phyloP scores from a whole-genome alignment of 202 grass and related monocot genomes.

The Panicum hallii region DNA sequence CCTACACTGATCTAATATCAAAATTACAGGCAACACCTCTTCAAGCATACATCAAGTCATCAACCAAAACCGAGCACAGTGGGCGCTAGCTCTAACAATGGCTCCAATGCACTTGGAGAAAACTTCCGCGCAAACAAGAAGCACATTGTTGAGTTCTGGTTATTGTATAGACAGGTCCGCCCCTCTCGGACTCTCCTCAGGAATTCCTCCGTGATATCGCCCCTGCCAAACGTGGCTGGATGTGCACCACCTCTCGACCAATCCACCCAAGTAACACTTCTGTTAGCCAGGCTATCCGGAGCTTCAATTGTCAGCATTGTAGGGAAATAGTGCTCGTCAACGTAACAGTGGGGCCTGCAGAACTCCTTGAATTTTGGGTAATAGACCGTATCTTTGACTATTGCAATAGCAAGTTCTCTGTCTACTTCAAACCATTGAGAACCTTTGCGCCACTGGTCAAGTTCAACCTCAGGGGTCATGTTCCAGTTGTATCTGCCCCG shows the following conservation, averaged over 20 bases:
- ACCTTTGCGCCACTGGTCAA: slow-evolving; percentile 94
- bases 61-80: slow-evolving; percentile 63
- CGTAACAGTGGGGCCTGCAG: slow-evolving; percentile 83
- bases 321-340: slow-evolving; percentile 95
- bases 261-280: slow-evolving; percentile 86
- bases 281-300: slow-evolving; percentile 74
- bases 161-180: slow-evolving; percentile 76
- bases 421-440: slow-evolving; percentile 93
- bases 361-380: slow-evolving; percentile 93
- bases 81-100: slow-evolving; percentile 71
- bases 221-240: slow-evolving; percentile 88
- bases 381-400: slow-evolving; percentile 71
- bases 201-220: slow-evolving; percentile 73
- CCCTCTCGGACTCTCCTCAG: slow-evolving; percentile 63
- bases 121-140: slow-evolving; percentile 91
- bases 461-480: slow-evolving; percentile 87
- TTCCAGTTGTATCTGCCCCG: slow-evolving; percentile 79
- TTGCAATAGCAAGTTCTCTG: slow-evolving; percentile 62
- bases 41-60: slow-evolving; percentile 46
- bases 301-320: slow-evolving; percentile 89
- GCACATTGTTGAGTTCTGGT: slow-evolving; percentile 61
- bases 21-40: slow-evolving; percentile 46
- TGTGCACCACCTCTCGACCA: slow-evolving; percentile 96
- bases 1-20: slow-evolving; percentile 54
- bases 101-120: slow-evolving; percentile 75